Conservation (phyloP, 208 protist genomes). For the Trypanosomatidae sp. region DNA sequence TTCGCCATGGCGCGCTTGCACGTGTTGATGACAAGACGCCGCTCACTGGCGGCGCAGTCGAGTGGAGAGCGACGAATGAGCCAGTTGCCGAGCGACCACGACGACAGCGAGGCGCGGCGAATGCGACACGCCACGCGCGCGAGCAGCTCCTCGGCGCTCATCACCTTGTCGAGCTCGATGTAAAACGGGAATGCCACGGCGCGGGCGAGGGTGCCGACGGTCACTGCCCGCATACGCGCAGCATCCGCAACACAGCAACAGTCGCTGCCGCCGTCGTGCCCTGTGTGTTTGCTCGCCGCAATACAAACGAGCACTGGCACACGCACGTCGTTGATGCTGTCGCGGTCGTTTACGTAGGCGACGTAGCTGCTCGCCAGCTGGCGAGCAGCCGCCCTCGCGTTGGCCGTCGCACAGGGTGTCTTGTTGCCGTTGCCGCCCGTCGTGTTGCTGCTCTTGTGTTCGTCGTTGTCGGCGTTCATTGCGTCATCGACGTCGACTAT, state of each 20-base stretch:
- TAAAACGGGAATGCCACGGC: conserved; percentile 63
- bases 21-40: conserved; percentile 63
- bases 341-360: too few species aligned
- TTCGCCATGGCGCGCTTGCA: conserved; percentile 75
- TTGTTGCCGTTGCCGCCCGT: too few species aligned
- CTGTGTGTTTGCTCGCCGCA: too few species aligned
- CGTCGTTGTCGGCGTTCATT: too few species aligned
- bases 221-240: not conserved
- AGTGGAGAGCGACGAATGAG: conserved; percentile 76
- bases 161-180: conserved; percentile 47
- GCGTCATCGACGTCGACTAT: conserved; percentile 76
- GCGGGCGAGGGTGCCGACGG: not conserved
- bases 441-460: too few species aligned
- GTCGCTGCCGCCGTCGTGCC: too few species aligned
- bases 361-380: too few species aligned
- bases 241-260: too few species aligned
- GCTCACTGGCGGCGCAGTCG: conserved; percentile 56
- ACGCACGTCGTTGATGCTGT: too few species aligned
- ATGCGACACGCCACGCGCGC: conserved; percentile 66
- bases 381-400: too few species aligned
- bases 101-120: conserved; percentile 69
- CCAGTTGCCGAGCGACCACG: conserved; percentile 68
- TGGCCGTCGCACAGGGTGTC: too few species aligned
- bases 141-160: conserved; percentile 47
- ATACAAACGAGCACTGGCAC: too few species aligned